Evolutionary conservation across 148 eudicot species (phyloP).

Genomic region (Rheum nobile): DNA sequence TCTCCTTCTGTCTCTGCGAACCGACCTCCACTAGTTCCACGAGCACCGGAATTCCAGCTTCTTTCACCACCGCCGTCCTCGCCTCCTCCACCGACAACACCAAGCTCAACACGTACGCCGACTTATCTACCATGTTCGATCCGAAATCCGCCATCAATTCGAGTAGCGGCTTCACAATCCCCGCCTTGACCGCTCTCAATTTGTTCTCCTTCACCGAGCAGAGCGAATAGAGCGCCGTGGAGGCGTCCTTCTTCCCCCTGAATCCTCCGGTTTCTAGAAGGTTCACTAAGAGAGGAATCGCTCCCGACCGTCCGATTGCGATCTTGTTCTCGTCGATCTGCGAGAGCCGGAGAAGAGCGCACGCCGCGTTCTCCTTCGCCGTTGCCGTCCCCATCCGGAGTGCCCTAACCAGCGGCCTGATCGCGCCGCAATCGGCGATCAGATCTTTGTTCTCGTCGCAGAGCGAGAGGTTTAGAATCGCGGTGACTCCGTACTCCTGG

Average conservation of each 20-base stretch:
- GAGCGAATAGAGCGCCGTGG: slow-evolving; percentile 56
- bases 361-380: slow-evolving; percentile 75
- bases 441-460: slow-evolving; percentile 71
- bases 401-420: slow-evolving; percentile 52
- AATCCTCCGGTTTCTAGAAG: slow-evolving; percentile 53
- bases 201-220: slow-evolving; percentile 73
- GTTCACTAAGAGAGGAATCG: slow-evolving; percentile 50
- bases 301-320: slow-evolving; percentile 68
- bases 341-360: slow-evolving; percentile 67
- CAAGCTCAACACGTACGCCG: slow-evolving; percentile 55
- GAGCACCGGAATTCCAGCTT: slow-evolving; percentile 75
- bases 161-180: slow-evolving; percentile 60
- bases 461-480: slow-evolving; percentile 61
- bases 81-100: slow-evolving; percentile 45
- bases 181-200: slow-evolving; percentile 48
- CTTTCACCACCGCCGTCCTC: slow-evolving; percentile 56
- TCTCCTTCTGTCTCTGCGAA: slow-evolving; percentile 68
- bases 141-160: slow-evolving; percentile 81
- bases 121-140: slow-evolving; percentile 84
- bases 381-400: slow-evolving; percentile 49
- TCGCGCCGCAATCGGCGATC: slow-evolving; percentile 44
- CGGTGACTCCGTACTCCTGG: slow-evolving; percentile 78
- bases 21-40: slow-evolving; percentile 81
- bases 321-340: slow-evolving; percentile 54
- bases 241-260: slow-evolving; percentile 75